These are phyloP conservation scores for Cladosporium sp. DNA, from an alignment of 2,329 filamentous ascomycete species.

Conservation along the genomic window DNA sequence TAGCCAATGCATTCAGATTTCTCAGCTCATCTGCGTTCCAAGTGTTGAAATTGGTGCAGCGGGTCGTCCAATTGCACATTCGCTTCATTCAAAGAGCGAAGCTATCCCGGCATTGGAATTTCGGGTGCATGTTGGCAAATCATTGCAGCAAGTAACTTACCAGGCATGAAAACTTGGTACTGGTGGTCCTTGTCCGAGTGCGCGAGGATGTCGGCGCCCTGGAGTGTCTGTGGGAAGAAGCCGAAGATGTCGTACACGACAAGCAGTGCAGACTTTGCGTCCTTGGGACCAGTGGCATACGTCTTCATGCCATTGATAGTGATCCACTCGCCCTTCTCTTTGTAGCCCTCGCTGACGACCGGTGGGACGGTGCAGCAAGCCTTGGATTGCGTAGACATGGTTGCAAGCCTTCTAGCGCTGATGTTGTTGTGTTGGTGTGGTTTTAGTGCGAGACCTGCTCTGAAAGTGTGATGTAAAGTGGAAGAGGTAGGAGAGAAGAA, in stretches of 20 bases:
- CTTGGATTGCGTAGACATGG: conserved; percentile 31
- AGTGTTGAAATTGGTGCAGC: no score
- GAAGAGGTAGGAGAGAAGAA: not conserved
- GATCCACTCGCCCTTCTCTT: conserved; percentile 56
- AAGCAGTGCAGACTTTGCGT: conserved; percentile 55
- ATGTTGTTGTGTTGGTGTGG: not conserved
- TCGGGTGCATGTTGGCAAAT: no score
- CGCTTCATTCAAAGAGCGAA: no score
- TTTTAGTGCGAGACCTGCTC: not conserved
- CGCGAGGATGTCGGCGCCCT: conserved; percentile 61
- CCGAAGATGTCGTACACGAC: conserved; percentile 62
- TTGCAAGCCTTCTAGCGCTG: conserved; percentile 13
- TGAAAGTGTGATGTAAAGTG: not conserved
- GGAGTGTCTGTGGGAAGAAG: conserved; percentile 59
- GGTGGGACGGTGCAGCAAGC: conserved; percentile 49
- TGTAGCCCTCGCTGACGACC: conserved; percentile 47
- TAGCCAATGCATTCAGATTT: not conserved
- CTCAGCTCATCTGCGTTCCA: no score
- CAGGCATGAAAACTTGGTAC: conserved; percentile 81
- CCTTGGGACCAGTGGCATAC: conserved; percentile 54
- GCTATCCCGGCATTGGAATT: no score
- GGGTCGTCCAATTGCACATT: no score
- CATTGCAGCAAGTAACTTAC: not conserved
- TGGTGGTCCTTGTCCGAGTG: conserved; percentile 46
- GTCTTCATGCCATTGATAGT: conserved; percentile 60